Conservation (phyloP, 2,329 filamentous ascomycete species). For the Colletotrichum lupini region DNA sequence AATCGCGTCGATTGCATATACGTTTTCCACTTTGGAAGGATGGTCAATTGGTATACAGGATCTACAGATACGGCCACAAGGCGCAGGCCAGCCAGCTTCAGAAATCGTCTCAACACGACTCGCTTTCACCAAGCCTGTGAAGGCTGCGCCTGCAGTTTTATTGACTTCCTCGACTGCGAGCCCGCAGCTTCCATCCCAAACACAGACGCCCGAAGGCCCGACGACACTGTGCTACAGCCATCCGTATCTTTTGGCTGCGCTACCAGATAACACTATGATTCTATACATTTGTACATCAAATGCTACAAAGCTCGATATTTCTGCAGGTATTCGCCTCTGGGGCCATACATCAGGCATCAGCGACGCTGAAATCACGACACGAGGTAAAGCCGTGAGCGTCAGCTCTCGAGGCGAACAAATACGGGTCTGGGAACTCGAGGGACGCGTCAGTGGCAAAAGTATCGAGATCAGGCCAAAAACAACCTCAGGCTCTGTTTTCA, state of each 20-base stretch:
- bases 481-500: constrained; percentile 15
- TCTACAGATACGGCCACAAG: constrained; percentile 66
- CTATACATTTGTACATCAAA: constrained; percentile 85
- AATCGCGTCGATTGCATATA: constrained; percentile 88
- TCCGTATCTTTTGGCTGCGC: constrained; percentile 85
- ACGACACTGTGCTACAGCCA: constrained; percentile 78
- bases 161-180: not conserved
- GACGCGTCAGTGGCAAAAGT: constrained; percentile 63
- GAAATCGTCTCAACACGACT: constrained; percentile 52
- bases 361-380: constrained; percentile 83
- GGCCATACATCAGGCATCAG: constrained; percentile 92
- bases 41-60: constrained; percentile 97
- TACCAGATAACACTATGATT: constrained; percentile 89
- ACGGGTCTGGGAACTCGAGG: constrained; percentile 91
- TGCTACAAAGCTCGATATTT: constrained; percentile 73
- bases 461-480: constrained; percentile 61
- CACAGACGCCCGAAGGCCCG: constrained; percentile 55
- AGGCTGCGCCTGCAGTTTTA: constrained; percentile 19
- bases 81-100: constrained; percentile 35
- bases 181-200: constrained; percentile 24
- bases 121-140: constrained; percentile 51
- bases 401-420: constrained; percentile 82
- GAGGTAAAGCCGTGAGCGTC: constrained; percentile 91
- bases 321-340: constrained; percentile 82
- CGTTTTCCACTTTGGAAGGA: constrained; percentile 79